Base-by-base conservation (phyloP, 306 rosid species). In the Acacia crassicarpa region DNA sequence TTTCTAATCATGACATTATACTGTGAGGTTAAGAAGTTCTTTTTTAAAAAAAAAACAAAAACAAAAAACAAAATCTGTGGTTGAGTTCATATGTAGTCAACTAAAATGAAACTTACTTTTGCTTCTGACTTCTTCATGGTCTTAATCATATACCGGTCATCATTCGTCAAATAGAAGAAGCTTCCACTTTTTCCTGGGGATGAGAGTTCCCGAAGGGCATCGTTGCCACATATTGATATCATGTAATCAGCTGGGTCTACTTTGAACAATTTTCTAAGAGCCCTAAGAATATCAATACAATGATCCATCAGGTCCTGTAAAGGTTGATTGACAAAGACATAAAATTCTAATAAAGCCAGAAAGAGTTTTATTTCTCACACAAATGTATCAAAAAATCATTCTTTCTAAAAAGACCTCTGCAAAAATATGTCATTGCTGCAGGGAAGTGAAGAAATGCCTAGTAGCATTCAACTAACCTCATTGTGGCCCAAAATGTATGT, bases 131-230 rank as follows among this genome's bases (percentile, higher is more conserved):
- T 95, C 84, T 89, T 95, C 96, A 95, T 89, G 53, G 99, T 95
- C 85, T 95, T 95, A 48, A 95, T 95, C 99, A 95, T 95, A 88
- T 93, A 95, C 59, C 97, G 90, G 53, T 95, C 99, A 76, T 95
- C 98, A 33, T 92, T 78, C 33, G 99, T 95, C 83, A 95, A 84
- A 82, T 95, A 95, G 85, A 95, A 95, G 84, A 95, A 95, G 83
- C 99, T 95, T 84, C 99, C 98, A 59, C 98, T 93, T 88, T 95
- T 95, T 65, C 99, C 99, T 14, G 99, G 99, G 38, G 99, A 93
- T 10, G 98, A 92, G 54, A 95, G 99, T 79, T 93, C 98, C 22
- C 99, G 81, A 43, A 95, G 96, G 22, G 99, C 99, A 4, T 93
- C 97, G 77, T 93, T 86, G 44, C 99, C 99, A 32, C 99, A 95